A percentile compares a stretch with the other conserved stretches of the same genome.
Evolutionary conservation across 2,329 filamentous ascomycete genomes (phyloP).

Genomic region (Fusarium musae): DNA sequence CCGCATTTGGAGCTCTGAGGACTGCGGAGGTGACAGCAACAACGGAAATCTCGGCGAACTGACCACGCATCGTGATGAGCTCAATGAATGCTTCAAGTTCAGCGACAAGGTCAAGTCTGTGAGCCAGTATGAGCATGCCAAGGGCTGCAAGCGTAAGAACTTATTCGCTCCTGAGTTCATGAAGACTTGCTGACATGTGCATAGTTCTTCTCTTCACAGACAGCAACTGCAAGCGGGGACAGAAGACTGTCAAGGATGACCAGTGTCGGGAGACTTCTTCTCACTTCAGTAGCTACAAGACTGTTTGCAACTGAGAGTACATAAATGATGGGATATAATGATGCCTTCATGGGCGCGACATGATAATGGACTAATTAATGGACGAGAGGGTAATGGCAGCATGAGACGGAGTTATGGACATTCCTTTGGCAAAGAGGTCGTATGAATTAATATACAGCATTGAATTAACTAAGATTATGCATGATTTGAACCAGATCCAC

Average conservation of each 20-base stretch:
- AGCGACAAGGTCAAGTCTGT: slow-evolving; percentile 4
- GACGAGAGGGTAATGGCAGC: background rate
- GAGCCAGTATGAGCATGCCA: slow-evolving; percentile 5
- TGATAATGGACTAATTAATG: background rate
- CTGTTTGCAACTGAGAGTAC: background rate
- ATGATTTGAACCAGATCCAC: slow-evolving; percentile 6
- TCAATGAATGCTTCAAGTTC: slow-evolving; percentile 13
- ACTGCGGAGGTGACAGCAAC: slow-evolving; percentile 15
- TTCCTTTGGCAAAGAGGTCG: background rate
- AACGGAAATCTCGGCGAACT: slow-evolving; percentile 11
- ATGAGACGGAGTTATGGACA: background rate
- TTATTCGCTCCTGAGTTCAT: accelerated
- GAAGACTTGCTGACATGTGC: background rate
- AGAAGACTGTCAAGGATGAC: slow-evolving; percentile 11
- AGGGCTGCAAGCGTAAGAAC: slow-evolving; percentile 8
- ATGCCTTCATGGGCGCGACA: background rate
- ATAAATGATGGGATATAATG: background rate
- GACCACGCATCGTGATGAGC: slow-evolving; percentile 1
- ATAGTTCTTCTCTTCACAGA: slow-evolving; percentile 15
- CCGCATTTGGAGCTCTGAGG: slow-evolving; percentile 9
- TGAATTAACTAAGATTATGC: slow-evolving; percentile 10
- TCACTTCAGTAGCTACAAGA: slow-evolving; percentile 18
- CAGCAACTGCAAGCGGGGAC: slow-evolving; percentile 11
- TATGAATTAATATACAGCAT: background rate
- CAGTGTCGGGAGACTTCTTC: slow-evolving; percentile 3